A percentile compares a stretch with the other conserved stretches of the same genome.
phyloP scores from a whole-genome alignment of 257 asterid genomes.

The Solanum acaule region DNA sequence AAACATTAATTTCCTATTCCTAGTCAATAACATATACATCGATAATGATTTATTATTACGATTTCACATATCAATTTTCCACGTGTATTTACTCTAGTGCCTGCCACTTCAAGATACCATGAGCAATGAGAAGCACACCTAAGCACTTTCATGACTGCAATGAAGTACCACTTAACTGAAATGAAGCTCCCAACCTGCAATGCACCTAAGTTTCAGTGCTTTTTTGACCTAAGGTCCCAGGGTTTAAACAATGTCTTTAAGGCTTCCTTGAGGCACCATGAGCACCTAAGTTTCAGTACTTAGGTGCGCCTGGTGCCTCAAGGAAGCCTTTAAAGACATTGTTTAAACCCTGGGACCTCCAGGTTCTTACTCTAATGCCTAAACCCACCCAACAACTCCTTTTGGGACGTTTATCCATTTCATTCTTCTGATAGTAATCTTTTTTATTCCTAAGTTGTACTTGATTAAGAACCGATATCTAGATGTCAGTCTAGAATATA shows the following conservation, averaged over 20 bases:
- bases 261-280: too few species aligned
- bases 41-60: not conserved
- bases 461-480: not conserved
- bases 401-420: not conserved
- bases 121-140: not conserved
- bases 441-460: not conserved
- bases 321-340: not conserved
- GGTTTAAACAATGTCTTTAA: too few species aligned
- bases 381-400: not conserved
- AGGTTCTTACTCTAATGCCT: not conserved
- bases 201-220: not conserved
- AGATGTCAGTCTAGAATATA: not conserved
- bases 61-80: not conserved
- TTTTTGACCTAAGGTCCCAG: too few species aligned
- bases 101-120: not conserved
- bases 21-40: not conserved
- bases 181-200: not conserved
- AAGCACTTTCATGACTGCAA: not conserved
- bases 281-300: not conserved
- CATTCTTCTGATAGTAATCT: not conserved
- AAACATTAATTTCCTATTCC: not conserved
- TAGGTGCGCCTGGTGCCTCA: not conserved
- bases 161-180: not conserved
- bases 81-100: not conserved
- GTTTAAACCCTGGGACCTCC: not conserved